These are phyloP conservation scores for Cutaneotrichosporon mucoides DNA, from an alignment of 1,284 basidiomycete species.

Conservation along the genomic window DNA sequence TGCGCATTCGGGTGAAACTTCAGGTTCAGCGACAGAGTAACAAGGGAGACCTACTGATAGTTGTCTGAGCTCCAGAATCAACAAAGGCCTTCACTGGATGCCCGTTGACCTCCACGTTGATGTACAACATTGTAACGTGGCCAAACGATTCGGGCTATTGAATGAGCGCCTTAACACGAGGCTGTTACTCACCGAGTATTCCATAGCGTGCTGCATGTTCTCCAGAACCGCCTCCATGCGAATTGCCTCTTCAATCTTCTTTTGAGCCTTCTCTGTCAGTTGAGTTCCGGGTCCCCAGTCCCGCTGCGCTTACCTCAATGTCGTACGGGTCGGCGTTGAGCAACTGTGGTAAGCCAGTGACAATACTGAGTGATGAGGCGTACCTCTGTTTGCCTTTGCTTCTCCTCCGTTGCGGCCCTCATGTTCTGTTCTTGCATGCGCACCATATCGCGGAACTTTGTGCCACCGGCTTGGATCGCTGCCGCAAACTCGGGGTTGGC, in stretches of 20 bases:
- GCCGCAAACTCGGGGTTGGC: conserved; percentile 71
- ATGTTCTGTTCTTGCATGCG: conserved; percentile 61
- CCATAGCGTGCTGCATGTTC: conserved; percentile 86
- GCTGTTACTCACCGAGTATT: conserved; percentile 58
- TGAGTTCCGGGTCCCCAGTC: not conserved
- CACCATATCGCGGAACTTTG: conserved; percentile 69
- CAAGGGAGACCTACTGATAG: conserved; percentile 70
- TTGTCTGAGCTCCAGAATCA: conserved; percentile 93
- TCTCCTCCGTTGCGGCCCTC: conserved; percentile 55
- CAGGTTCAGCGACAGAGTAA: not conserved
- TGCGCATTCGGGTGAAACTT: conserved; percentile 92
- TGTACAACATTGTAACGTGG: conserved; percentile 86
- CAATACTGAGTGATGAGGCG: conserved; percentile 48
- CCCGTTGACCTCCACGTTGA: conserved; percentile 82
- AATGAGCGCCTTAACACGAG: conserved; percentile 51
- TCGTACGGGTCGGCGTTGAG: conserved; percentile 85
- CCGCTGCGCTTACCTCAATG: conserved; percentile 58
- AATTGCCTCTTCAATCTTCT: conserved; percentile 89
- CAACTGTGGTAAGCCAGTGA: conserved; percentile 18
- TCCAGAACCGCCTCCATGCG: conserved; percentile 83
- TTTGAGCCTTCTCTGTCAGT: conserved; percentile 57
- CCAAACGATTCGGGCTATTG: conserved; percentile 84
- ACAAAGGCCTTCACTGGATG: conserved; percentile 91
- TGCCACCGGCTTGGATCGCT: conserved; percentile 65
- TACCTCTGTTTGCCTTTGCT: conserved; percentile 61